Percentiles rank a stretch among this genome's conserved stretches.
phyloP scores from a whole-genome alignment of 306 rosid species.

The Quercus parvula region DNA sequence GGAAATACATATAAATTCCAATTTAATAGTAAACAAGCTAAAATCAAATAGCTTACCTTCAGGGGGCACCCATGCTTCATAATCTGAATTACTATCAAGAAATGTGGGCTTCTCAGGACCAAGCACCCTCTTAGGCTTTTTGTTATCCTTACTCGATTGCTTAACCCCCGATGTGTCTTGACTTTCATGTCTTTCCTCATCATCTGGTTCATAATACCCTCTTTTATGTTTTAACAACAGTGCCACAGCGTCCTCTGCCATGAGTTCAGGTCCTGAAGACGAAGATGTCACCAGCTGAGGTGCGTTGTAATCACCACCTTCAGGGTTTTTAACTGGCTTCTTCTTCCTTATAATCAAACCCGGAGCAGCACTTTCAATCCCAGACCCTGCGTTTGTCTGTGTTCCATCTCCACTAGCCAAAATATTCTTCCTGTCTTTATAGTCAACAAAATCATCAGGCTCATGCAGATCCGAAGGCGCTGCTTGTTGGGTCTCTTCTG shows the following conservation, averaged over 20 bases:
- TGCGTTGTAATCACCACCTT: slow-evolving; percentile 31
- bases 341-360: slow-evolving; percentile 89
- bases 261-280: slow-evolving; percentile 42
- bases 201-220: slow-evolving; percentile 56
- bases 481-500: slow-evolving; percentile 41
- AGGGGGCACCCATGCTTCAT: slow-evolving; percentile 89
- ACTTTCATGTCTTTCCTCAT: slow-evolving; percentile 36
- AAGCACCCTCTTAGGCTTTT: slow-evolving; percentile 62
- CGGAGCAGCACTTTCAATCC: slow-evolving; percentile 77
- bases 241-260: slow-evolving; percentile 96
- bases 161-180: slow-evolving; percentile 24
- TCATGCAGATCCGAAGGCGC: slow-evolving; percentile 43
- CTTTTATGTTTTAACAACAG: slow-evolving; percentile 67
- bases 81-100: slow-evolving; percentile 45
- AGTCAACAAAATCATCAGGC: slow-evolving; percentile 69
- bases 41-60: slow-evolving; percentile 51
- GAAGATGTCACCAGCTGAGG: slow-evolving; percentile 43
- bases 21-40: not conserved
- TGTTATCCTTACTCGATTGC: slow-evolving; percentile 30
- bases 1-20: not conserved
- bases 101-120: slow-evolving; percentile 91
- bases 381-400: slow-evolving; percentile 30
- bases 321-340: slow-evolving; percentile 56
- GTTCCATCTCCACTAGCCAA: slow-evolving; percentile 34
- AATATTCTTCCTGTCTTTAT: slow-evolving; percentile 74